Conservation (phyloP, 176 grass and related monocot genomes). For the Carex pumila region DNA sequence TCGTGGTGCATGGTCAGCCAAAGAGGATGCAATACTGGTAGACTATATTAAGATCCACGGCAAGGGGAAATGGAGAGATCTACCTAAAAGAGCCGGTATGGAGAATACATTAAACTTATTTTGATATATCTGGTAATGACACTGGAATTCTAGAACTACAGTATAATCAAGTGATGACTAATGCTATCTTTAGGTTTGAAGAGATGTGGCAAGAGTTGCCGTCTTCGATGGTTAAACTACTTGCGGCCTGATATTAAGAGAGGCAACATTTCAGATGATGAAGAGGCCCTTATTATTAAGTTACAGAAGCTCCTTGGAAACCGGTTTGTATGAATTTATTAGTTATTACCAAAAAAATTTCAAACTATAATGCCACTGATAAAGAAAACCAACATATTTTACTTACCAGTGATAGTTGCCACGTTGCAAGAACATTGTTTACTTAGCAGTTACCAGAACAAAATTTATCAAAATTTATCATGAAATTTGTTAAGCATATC, state of each 20-base stretch:
- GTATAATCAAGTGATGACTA: background rate
- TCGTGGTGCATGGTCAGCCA: conserved; percentile 21
- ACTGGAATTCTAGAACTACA: background rate
- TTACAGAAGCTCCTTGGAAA: conserved; percentile 37
- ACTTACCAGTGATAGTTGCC: background rate
- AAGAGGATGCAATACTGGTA: conserved; percentile 12
- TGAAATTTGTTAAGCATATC: background rate
- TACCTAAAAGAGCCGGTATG: conserved; percentile 26
- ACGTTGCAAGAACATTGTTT: background rate
- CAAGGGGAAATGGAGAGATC: conserved; percentile 29
- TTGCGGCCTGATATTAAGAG: conserved; percentile 41
- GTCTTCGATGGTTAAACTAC: conserved; percentile 38
- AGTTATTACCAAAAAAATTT: background rate
- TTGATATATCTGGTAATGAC: background rate
- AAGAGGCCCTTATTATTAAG: conserved; percentile 31
- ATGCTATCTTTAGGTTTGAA: conserved; percentile 3
- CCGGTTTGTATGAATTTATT: background rate
- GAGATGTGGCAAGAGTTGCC: conserved; percentile 31
- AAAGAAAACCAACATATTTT: background rate
- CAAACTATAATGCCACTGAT: background rate
- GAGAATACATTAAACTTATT: background rate
- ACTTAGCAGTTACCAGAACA: background rate
- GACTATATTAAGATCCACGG: conserved; percentile 28
- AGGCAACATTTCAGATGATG: conserved; percentile 33
- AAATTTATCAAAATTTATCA: background rate